Conservation (phyloP, 768 basidiomycete genomes). For the Pleurotus sapidus region DNA sequence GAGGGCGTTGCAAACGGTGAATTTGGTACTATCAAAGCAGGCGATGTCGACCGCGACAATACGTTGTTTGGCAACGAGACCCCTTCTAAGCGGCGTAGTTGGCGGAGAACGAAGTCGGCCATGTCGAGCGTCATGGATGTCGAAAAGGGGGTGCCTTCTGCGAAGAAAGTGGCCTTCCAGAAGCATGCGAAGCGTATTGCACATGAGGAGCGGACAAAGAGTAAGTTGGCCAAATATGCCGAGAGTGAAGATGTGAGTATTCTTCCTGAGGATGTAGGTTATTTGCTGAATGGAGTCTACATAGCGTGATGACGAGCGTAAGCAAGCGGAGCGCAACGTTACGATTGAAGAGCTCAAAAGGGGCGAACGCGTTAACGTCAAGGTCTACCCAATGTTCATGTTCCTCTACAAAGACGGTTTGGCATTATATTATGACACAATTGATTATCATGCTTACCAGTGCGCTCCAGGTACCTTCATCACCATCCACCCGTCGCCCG, state of each 20-base stretch:
- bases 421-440: no score
- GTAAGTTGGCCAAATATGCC: background rate
- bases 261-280: no score
- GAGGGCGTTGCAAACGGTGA: background rate
- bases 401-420: conserved; percentile 61
- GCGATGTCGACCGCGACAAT: background rate
- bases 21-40: background rate
- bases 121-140: conserved; percentile 8
- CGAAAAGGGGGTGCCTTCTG: conserved; percentile 6
- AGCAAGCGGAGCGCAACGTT: conserved; percentile 21
- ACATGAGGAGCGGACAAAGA: no score
- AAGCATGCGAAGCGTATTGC: background rate
- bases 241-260: conserved; percentile 8
- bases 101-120: conserved; percentile 4
- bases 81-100: background rate
- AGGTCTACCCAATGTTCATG: conserved; percentile 60
- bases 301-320: conserved; percentile 10
- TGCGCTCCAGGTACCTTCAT: conserved; percentile 55
- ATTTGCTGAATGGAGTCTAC: no score
- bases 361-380: conserved; percentile 58
- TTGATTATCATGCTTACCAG: no score
- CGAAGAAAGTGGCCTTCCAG: background rate
- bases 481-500: conserved; percentile 48
- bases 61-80: background rate
- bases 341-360: conserved; percentile 29